A percentile compares a stretch with the other conserved stretches of the same genome.
These are phyloP conservation scores for Trichoderma aggressivum DNA, from an alignment of 2,329 filamentous ascomycete species.

Conservation along the genomic window DNA sequence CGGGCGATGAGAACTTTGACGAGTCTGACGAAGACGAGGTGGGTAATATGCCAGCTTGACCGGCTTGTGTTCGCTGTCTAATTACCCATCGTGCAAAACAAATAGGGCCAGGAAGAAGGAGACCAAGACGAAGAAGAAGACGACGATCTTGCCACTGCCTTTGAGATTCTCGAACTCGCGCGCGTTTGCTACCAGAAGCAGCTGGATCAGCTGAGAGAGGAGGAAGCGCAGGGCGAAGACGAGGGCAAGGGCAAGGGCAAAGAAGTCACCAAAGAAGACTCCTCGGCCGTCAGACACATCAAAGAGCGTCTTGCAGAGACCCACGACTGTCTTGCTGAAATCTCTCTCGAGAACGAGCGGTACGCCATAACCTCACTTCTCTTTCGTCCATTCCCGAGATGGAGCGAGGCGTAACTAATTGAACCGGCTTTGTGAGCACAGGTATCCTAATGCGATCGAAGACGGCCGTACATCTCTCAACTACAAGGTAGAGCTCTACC, in stretches of 20 bases:
- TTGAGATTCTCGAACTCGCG: slow-evolving; percentile 79
- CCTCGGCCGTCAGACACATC: slow-evolving; percentile 52
- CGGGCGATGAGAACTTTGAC: slow-evolving; percentile 90
- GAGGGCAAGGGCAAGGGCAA: slow-evolving; percentile 42
- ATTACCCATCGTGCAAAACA: slow-evolving; percentile 8
- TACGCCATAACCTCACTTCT: slow-evolving; percentile 32
- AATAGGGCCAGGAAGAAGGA: slow-evolving; percentile 40
- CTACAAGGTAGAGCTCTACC: slow-evolving; percentile 75
- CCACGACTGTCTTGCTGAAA: slow-evolving; percentile 90
- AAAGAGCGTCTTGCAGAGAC: slow-evolving; percentile 89
- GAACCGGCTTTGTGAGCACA: slow-evolving; percentile 29
- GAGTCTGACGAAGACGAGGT: slow-evolving; percentile 73
- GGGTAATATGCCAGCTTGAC: slow-evolving; percentile 27
- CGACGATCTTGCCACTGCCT: slow-evolving; percentile 74
- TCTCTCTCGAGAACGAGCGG: slow-evolving; percentile 93
- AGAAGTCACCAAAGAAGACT: slow-evolving; percentile 39
- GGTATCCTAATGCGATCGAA: slow-evolving; percentile 79
- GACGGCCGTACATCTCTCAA: slow-evolving; percentile 76
- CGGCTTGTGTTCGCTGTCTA: slow-evolving; percentile 23
- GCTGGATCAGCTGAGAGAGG: slow-evolving; percentile 39
- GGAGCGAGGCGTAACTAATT: not conserved
- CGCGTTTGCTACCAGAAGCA: slow-evolving; percentile 61
- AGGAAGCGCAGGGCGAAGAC: slow-evolving; percentile 32
- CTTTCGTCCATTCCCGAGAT: not conserved
- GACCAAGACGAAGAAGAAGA: slow-evolving; percentile 59